Base-by-base conservation (phyloP, 2,329 filamentous ascomycete species). In the Venturia aucupariae region DNA sequence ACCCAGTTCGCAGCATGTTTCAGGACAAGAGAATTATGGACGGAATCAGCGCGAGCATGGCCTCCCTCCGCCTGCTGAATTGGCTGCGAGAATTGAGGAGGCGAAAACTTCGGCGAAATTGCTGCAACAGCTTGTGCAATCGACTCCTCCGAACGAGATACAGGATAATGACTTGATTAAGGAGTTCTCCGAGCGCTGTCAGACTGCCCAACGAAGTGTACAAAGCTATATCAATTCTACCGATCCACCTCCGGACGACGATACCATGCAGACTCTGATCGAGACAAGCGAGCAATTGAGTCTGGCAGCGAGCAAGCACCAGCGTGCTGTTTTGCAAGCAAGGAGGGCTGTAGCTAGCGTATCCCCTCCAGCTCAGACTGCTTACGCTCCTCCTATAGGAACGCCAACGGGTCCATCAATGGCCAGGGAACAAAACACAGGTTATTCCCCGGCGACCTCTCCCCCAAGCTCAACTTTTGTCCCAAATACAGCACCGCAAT, bases 241-340 rank as follows among this genome's bases (percentile, higher is more conserved):
- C 65, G 84, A 90, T 72, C 92, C 93, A 0, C 74, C 84, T 0
- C 92, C 93, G 0, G 94, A 97, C 74, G 93, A 96, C 71, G 89
- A 96, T 69, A 97, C 93, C 0, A 91, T 97, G 84, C 86, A 94
- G 72, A 92, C 86, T 17, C 79, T 99, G 67, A 96, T 99, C 71
- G 92, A 97, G 75, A 94, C 91, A 17, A 96, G 96, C 73, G 94
- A 97, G 75, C 89, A 93, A 72, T 81, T 99, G 38, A 90, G 90
- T 66, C 85, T 90, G 55, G 88, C 92, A 0, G 81, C 93, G 48
- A 94, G 86, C 68, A 87, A 91, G 72, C 90, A 97, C 74, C 90
- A 96, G 75, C 86, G 92, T 64, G 88, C 91, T 11, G 79, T 95
- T 48, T 78, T 87, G 7, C 78, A 82, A 66, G 85, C 84, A 10